Base-by-base conservation (phyloP, 345 rosid species). In the Citrus inodora region DNA sequence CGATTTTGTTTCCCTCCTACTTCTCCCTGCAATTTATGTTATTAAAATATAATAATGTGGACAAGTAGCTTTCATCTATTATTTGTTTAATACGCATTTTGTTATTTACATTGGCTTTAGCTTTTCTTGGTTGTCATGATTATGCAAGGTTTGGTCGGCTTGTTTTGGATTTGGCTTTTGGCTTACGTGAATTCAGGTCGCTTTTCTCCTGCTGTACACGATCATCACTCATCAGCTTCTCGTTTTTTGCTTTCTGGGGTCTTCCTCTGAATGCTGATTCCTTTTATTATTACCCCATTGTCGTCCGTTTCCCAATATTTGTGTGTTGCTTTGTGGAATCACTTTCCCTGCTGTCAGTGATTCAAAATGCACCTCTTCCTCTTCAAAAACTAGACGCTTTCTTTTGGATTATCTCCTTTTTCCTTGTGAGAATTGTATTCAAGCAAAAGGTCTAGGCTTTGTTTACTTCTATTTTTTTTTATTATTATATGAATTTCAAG, bases 161-260 rank as follows among this genome's bases (percentile, higher is more conserved):
- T 42, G 62, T 16, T 42, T 74, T 61, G 42, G 61, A 24, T 65
- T 65, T 40, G 46, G 61, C 71, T 33, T 51, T 65, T 51, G 71
- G 62, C 61, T 64, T 32, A 48, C 61, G 71, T 64, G 71, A 75
- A 48, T 75, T 48, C 32, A 48, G 71, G 51, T 61, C n/a, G 3
- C 27, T 5, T 40, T 42, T 27, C 10, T 46, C 13, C 14, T 28
- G 58, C 33, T 19, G 28, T 19, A 48, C 22, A 48, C 22, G 48
- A 46, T 62, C 69, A 74, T 60, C 24, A 1, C 6, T 37, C 67
- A 17, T 63, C 28, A 7, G 21, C 28, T 74, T 62, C 70, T 46
- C 22, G 70, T 75, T 63, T 38, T 35, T 75, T 63, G 62, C 9
- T n/a, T n/a, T n/a, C n/a, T n/a, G n/a, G n/a, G n/a, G n/a, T n/a